phyloP scores from a whole-genome alignment of 176 grass and related monocot species.

The sorghum (Sorghum bicolor) region Sorghum_bicolor_NCBIv3 NC_012879.2:5939501-5940000 shows the following conservation, averaged over 20 bases:
- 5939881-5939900: conserved; percentile 4
- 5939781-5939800: background rate
- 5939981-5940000: conserved; percentile 98
- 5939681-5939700: background rate
- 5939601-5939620: too few relatives aligned
- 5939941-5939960: conserved; percentile 96
- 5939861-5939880: background rate
- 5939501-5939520: too few relatives aligned
- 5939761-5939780: background rate
- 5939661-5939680: background rate
- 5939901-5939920: conserved; percentile 32
- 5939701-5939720: background rate
- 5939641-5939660: background rate
- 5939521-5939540: too few relatives aligned
- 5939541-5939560: too few relatives aligned
- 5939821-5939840: background rate
- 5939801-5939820: background rate
- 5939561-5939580: too few relatives aligned
- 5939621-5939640: background rate
- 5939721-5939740: background rate
- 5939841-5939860: background rate
- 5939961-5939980: conserved; percentile 92
- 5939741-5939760: background rate
- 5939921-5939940: conserved; percentile 94
- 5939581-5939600: too few relatives aligned